A percentile compares a stretch with the other conserved stretches of the same genome.
phyloP scores from a whole-genome alignment of 164 flowering plant genomes.

The Platanus orientalis region DNA sequence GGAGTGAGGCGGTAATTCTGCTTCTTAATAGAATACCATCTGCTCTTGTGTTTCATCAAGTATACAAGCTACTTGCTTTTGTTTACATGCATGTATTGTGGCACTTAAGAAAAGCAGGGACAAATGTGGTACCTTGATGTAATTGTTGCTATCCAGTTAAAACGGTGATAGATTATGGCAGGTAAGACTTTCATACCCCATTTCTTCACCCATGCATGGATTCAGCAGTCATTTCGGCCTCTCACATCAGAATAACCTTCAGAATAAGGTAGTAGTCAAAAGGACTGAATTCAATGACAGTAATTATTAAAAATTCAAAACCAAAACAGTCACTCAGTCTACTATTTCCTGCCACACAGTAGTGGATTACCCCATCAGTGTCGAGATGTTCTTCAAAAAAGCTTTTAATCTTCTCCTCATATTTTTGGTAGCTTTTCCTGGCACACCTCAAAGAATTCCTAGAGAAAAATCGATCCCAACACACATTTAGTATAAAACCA shows the following conservation, averaged over 20 bases:
- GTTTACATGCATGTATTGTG: no score
- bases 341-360: slow-evolving; percentile 96
- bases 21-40: no score
- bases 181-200: slow-evolving; percentile 88
- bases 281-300: neutral
- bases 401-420: slow-evolving; percentile 87
- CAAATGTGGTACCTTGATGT: slow-evolving; percentile 56
- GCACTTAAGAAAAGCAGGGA: no score
- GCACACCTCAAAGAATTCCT: slow-evolving; percentile 91
- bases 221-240: slow-evolving; percentile 71
- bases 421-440: slow-evolving; percentile 93
- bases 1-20: no score
- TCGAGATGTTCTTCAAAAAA: slow-evolving; percentile 97
- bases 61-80: no score
- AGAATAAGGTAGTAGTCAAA: slow-evolving; percentile 9
- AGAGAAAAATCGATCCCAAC: neutral
- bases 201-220: slow-evolving; percentile 89
- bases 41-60: no score
- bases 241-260: slow-evolving; percentile 97
- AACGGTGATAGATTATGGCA: slow-evolving; percentile 92
- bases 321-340: slow-evolving; percentile 14
- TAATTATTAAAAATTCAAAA: neutral
- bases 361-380: slow-evolving; percentile 97
- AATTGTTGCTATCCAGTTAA: slow-evolving; percentile 81
- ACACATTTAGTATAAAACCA: neutral